Conservation (phyloP, 2,329 filamentous ascomycete species). For the Xylaria sp. region DNA sequence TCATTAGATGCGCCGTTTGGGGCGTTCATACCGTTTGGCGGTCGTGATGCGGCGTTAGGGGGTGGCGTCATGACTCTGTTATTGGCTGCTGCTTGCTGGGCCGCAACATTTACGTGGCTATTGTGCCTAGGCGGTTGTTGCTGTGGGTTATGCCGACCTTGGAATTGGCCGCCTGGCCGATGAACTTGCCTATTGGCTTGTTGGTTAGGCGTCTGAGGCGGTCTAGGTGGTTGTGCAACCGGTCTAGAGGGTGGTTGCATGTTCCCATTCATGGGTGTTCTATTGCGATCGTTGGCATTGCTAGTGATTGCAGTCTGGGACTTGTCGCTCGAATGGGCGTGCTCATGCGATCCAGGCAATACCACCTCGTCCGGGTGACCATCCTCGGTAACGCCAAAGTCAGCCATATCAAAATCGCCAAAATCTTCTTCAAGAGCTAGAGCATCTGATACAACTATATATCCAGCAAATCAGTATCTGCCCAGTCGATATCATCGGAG, state of each 20-base stretch:
- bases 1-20: conserved; percentile 50
- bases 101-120: conserved; percentile 37
- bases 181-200: conserved; percentile 48
- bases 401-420: conserved; percentile 79
- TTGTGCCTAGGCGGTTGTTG: conserved; percentile 40
- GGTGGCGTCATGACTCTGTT: conserved; percentile 48
- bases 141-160: conserved; percentile 44
- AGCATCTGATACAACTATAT: conserved; percentile 49
- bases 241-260: conserved; percentile 56
- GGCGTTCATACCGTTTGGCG: conserved; percentile 38
- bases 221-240: conserved; percentile 48
- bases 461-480: conserved; percentile 50
- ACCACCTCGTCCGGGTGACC: conserved; percentile 82
- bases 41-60: conserved; percentile 46
- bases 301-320: conserved; percentile 40
- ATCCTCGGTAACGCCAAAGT: conserved; percentile 76
- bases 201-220: conserved; percentile 54
- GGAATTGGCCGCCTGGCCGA: conserved; percentile 43
- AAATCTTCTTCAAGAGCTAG: conserved; percentile 51
- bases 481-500: conserved; percentile 50
- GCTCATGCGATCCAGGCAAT: conserved; percentile 57
- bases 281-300: conserved; percentile 44
- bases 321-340: conserved; percentile 47
- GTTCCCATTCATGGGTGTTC: conserved; percentile 44
- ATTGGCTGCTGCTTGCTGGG: conserved; percentile 44